Conservation (phyloP, 169 alveolate species). For the Theileria parva region DNA sequence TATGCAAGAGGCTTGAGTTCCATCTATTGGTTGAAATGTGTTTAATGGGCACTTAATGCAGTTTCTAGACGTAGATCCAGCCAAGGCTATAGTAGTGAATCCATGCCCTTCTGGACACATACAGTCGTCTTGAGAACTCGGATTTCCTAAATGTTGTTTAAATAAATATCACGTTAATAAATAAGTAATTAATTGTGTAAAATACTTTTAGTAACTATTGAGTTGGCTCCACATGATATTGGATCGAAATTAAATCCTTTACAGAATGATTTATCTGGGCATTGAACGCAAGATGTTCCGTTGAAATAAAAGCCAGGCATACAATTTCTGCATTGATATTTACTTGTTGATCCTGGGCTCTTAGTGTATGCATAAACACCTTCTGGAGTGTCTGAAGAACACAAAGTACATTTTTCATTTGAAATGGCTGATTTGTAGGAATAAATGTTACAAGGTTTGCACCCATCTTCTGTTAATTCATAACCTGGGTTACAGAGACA, state of each 20-base stretch:
- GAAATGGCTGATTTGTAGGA: slow-evolving; percentile 53
- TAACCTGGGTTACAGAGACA: slow-evolving; percentile 77
- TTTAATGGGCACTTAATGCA: slow-evolving; percentile 53
- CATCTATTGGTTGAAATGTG: slow-evolving; percentile 60
- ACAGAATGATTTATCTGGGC: slow-evolving; percentile 69
- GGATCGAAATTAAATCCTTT: slow-evolving; percentile 66
- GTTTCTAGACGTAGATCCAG: not conserved
- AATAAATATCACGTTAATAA: not conserved
- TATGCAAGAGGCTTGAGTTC: slow-evolving; percentile 64
- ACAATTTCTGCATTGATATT: slow-evolving; percentile 64
- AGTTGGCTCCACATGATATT: slow-evolving; percentile 66
- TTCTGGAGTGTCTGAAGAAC: slow-evolving; percentile 24
- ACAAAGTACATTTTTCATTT: slow-evolving; percentile 41
- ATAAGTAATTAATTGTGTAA: no score
- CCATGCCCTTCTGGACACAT: slow-evolving; percentile 55
- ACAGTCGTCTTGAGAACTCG: slow-evolving; percentile 35
- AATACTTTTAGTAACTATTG: slow-evolving; percentile 29
- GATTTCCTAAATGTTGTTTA: slow-evolving; percentile 13
- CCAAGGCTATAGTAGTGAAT: slow-evolving; percentile 9
- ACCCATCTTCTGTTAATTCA: slow-evolving; percentile 55
- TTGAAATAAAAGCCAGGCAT: slow-evolving; percentile 65
- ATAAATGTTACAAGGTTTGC: slow-evolving; percentile 32
- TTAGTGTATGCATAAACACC: slow-evolving; percentile 49
- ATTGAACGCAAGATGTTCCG: slow-evolving; percentile 61
- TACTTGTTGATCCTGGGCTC: slow-evolving; percentile 46